Evolutionary conservation across 2,329 filamentous ascomycete genomes (phyloP), one percentile per base, ranked within the genome.

Genomic region (Cryphonectria carpinicola): DNA sequence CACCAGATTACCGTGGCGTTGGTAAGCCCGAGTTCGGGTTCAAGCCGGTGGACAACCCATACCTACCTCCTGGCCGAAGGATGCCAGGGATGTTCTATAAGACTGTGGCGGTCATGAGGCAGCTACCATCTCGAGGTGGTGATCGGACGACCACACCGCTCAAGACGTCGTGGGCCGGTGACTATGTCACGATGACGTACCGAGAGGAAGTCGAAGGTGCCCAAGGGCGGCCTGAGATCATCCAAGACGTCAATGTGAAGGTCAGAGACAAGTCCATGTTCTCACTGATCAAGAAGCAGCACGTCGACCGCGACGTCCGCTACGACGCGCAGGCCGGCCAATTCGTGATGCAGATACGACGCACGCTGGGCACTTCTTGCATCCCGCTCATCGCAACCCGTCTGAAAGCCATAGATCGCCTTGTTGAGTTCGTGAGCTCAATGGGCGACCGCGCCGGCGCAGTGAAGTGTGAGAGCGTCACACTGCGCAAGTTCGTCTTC

Each of bases 401-500:
- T 39, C 82, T 94, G 62, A 86, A 88, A 74, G 87, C 89, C 17
- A 87, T 96, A 70, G 89, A 92, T 76, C 88, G 91, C 28, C 84
- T 96, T 39, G 89, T 93, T 54, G 86, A 87, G 60, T 93, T 93
- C 76, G 84, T 94, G 37, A 86, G 89, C 61, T 89, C 90, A 1
- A 87, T 95, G 73, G 83, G 88, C 68, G 82, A 84, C 73, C 84
- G 87, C 74, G 82, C 83, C 63, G 84, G 84, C 22, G 84, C 86
- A 66, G 86, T 92, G 49, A 82, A 82, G 60, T 87, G 87, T 77
- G 85, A 90, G 74, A 82, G 85, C 56, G 84, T 91, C 69, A 89
- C 87, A 22, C 83, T 95, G 69, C 83, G 84, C 74, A 84, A 87
- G 72, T 86, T 96, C 7, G 82, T 86, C 3, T 94, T 96, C 78